These are phyloP conservation scores for Leishmania arabica DNA, from an alignment of 208 protist genomes.

Conservation along the genomic window DNA sequence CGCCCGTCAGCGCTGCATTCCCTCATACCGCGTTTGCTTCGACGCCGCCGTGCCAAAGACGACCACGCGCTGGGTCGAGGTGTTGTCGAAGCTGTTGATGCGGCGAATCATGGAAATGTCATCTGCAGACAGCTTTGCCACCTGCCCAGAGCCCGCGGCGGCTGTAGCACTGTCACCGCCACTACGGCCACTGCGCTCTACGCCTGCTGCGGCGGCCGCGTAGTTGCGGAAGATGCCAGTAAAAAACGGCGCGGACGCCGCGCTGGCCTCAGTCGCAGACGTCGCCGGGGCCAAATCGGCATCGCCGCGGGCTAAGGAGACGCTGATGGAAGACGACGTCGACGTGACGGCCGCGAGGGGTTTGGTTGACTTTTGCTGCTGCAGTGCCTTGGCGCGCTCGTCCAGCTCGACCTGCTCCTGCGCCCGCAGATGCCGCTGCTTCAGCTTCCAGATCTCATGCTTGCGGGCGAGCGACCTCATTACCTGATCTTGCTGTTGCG, in stretches of 20 bases:
- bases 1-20: neutral
- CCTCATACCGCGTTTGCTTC: constrained; percentile 18
- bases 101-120: constrained; percentile 85
- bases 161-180: neutral
- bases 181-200: neutral
- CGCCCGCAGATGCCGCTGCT: constrained; percentile 55
- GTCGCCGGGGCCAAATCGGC: neutral
- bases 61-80: constrained; percentile 67
- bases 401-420: constrained; percentile 39
- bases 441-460: constrained; percentile 82
- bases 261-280: neutral
- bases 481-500: constrained; percentile 28
- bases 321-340: neutral
- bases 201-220: neutral
- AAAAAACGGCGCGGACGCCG: neutral
- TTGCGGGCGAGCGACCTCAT: constrained; percentile 55
- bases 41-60: constrained; percentile 58
- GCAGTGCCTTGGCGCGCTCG: constrained; percentile 21
- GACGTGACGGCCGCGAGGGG: neutral
- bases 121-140: constrained; percentile 50
- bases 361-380: constrained; percentile 10
- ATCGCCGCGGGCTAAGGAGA: neutral
- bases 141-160: constrained; percentile 23
- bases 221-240: neutral
- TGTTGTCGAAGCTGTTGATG: constrained; percentile 84